Base-by-base conservation (phyloP, 2,329 filamentous ascomycete genomes). In the Colletotrichum eremochloae region DNA sequence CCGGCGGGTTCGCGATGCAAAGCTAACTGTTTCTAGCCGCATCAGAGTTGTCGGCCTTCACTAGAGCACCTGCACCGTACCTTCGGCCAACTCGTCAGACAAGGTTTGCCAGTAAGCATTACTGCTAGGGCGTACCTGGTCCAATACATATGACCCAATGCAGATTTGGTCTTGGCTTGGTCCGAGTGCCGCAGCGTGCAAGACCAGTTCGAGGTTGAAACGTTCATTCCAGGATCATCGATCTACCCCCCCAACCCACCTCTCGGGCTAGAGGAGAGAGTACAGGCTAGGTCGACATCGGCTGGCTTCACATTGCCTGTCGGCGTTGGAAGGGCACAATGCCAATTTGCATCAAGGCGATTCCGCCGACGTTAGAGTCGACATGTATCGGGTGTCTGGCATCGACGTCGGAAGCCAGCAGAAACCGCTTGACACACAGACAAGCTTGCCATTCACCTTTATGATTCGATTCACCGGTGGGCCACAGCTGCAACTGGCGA, bases 181-280 rank as follows among this genome's bases (percentile, higher is more conserved):
- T 42, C 69, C 66, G 53, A 60, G 69, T 56, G 66, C 57, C 53
- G 20, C 12, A 31, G 52, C 52, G 58, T 63, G 53, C 50, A 69
- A 63, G 60, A 70, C 40, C 66, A 65, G 67, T 72, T 72, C 70
- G 70, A 72, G 20, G 70, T 72, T 72, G 70, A 72, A 72, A 72
- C 70, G 67, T 72, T 72, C 70, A 70, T 65, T 50, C 69, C 31
- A 44, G 70, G 70, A 70, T 70, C 60, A 70, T 72, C 70, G 67
- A 72, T 70, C 67, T 69, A 48, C 40, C n/a, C 40, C 24, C 53
- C 44, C 24, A 24, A 24, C 24, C 24, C 24, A 24, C 18, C 46
- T 63, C 44, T 55, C n/a, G n/a, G 36, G 40, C 58, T 48, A 55
- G 31, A 36, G 52, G 60, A 44, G 33, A 38, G 44, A 44, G 33